phyloP scores from a whole-genome alignment of 2,329 filamentous ascomycete genomes.

The Cryphonectria naterciae region DNA sequence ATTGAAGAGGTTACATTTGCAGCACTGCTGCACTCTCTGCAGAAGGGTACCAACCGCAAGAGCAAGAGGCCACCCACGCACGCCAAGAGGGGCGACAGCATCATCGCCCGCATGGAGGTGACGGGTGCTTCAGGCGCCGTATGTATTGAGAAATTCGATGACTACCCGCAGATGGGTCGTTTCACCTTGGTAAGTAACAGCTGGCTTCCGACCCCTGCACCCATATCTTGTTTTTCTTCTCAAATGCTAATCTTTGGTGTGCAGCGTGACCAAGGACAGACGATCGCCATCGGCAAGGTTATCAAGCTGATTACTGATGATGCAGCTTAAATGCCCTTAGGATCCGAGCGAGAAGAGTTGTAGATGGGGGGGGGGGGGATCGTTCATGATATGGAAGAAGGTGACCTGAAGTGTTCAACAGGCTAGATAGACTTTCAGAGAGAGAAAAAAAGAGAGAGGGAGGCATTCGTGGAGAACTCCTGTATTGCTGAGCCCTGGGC shows the following conservation, averaged over 20 bases:
- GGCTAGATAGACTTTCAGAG: constrained; percentile 11
- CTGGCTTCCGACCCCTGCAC: background rate
- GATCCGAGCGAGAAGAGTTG: no score
- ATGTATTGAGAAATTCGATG: constrained; percentile 92
- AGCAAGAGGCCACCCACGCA: constrained; percentile 93
- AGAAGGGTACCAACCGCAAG: constrained; percentile 92
- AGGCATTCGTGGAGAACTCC: constrained; percentile 3
- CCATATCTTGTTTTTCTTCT: background rate
- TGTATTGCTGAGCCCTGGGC: background rate
- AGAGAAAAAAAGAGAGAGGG: background rate
- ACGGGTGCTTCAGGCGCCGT: constrained; percentile 84
- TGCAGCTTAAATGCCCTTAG: constrained; percentile 31
- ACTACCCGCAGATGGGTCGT: constrained; percentile 91
- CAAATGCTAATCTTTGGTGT: constrained; percentile 32
- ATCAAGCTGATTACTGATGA: constrained; percentile 73
- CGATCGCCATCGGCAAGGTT: constrained; percentile 99
- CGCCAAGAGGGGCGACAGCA: constrained; percentile 78
- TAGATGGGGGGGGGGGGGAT: background rate
- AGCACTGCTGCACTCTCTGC: constrained; percentile 86
- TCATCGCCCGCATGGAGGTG: constrained; percentile 90
- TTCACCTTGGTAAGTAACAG: constrained; percentile 70
- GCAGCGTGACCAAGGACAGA: constrained; percentile 74
- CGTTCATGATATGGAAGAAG: background rate
- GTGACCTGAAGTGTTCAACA: background rate
- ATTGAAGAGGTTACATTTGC: constrained; percentile 97